Conservation (phyloP, 139 green algal species). For the Zygnema cylindricum region DNA sequence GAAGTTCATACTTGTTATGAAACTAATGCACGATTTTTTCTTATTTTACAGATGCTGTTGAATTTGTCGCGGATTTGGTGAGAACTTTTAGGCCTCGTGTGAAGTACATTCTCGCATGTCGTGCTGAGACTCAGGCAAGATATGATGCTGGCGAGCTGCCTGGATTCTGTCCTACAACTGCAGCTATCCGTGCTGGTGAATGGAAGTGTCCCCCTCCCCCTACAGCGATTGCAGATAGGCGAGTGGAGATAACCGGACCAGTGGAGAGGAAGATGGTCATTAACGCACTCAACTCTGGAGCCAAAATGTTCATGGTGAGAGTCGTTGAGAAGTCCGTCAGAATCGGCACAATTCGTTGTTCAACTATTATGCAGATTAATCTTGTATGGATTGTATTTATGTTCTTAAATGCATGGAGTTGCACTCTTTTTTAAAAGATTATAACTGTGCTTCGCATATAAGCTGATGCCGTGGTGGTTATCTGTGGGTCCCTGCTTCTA, state of each 20-base stretch:
- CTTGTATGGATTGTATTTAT: too few relatives aligned
- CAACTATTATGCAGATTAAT: too few relatives aligned
- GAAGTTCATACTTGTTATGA: background rate
- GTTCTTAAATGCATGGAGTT: too few relatives aligned
- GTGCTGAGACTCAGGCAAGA: conserved; percentile 68
- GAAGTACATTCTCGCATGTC: conserved; percentile 71
- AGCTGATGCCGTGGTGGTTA: too few relatives aligned
- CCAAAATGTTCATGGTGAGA: conserved; percentile 82
- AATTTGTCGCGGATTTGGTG: conserved; percentile 77
- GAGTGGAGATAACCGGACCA: conserved; percentile 89
- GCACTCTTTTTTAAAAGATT: too few relatives aligned
- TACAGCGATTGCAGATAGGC: conserved; percentile 77
- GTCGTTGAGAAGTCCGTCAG: too few relatives aligned
- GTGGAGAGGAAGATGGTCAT: conserved; percentile 92
- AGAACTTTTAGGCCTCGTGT: conserved; percentile 73
- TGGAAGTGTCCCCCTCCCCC: conserved; percentile 79
- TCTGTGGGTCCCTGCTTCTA: too few relatives aligned
- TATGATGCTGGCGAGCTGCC: conserved; percentile 70
- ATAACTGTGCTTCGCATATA: too few relatives aligned
- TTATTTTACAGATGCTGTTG: conserved; percentile 51
- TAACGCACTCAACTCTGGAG: conserved; percentile 82
- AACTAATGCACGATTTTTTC: background rate
- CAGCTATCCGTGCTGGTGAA: conserved; percentile 64
- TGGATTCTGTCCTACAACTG: conserved; percentile 77
- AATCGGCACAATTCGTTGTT: too few relatives aligned